Conservation (phyloP, 208 protist genomes). For the Herpetomonas samuelpessoai region DNA sequence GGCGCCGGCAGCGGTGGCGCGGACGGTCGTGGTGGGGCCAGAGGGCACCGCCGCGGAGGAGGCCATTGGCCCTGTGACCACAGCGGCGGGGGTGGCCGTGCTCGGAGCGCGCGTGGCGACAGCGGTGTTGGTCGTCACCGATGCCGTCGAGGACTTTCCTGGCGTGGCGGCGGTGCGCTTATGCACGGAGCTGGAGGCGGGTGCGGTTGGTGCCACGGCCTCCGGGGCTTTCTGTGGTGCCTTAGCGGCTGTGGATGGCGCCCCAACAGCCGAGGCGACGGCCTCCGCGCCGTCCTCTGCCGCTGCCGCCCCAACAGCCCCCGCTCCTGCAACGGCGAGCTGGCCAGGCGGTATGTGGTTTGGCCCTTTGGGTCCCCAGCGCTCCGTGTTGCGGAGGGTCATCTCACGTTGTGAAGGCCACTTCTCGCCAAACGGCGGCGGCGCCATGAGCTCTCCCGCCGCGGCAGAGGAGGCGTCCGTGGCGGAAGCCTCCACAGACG, state of each 20-base stretch:
- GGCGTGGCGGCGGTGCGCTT: background rate
- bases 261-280: too few species aligned
- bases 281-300: background rate
- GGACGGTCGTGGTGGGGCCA: background rate
- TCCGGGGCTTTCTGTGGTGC: background rate
- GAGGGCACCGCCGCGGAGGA: background rate
- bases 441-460: background rate
- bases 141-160: background rate
- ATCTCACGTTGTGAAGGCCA: slow-evolving; percentile 13
- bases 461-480: background rate
- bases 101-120: background rate
- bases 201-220: background rate
- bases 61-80: too few species aligned
- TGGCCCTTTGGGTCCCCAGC: slow-evolving; percentile 9
- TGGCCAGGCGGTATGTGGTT: slow-evolving; percentile 1
- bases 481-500: background rate
- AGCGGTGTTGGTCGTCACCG: too few species aligned
- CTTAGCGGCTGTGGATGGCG: too few species aligned
- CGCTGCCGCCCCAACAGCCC: background rate
- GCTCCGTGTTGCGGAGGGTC: slow-evolving; percentile 17
- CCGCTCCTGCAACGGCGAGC: background rate
- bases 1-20: background rate
- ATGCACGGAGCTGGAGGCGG: background rate
- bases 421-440: background rate
- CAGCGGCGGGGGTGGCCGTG: background rate